phyloP scores from a whole-genome alignment of 495 filamentous ascomycete genomes.

The Xylaria acuta region DNA sequence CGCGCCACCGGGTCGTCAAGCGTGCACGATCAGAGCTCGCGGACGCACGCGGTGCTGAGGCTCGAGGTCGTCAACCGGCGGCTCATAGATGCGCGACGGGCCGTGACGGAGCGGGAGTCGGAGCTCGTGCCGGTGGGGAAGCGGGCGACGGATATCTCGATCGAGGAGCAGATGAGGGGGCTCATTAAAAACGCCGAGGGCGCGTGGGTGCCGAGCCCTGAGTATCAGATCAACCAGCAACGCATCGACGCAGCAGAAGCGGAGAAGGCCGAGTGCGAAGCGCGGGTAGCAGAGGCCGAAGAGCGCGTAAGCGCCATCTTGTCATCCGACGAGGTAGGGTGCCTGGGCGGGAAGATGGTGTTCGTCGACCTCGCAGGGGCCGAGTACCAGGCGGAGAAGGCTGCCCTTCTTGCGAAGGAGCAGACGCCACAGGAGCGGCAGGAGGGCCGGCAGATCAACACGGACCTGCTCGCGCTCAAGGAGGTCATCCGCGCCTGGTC shows the following conservation, averaged over 20 bases:
- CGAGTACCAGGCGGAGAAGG: neutral
- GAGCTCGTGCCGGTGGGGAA: too few species aligned
- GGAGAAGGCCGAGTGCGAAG: too few species aligned
- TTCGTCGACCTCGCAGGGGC: neutral
- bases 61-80: too few species aligned
- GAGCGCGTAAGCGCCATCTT: neutral
- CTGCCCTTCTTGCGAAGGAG: neutral
- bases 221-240: too few species aligned
- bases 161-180: too few species aligned
- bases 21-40: neutral
- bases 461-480: neutral
- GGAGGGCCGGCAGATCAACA: neutral
- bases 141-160: too few species aligned
- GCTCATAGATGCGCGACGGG: too few species aligned
- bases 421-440: neutral
- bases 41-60: neutral
- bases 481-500: neutral
- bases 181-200: too few species aligned
- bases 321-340: neutral
- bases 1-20: neutral
- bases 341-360: slow-evolving; percentile 3
- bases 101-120: too few species aligned
- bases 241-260: too few species aligned
- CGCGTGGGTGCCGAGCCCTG: too few species aligned
- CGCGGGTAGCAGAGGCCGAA: neutral